Conservation (phyloP, 495 filamentous ascomycete genomes). For the Hypoxylon lienhwacheense region DNA sequence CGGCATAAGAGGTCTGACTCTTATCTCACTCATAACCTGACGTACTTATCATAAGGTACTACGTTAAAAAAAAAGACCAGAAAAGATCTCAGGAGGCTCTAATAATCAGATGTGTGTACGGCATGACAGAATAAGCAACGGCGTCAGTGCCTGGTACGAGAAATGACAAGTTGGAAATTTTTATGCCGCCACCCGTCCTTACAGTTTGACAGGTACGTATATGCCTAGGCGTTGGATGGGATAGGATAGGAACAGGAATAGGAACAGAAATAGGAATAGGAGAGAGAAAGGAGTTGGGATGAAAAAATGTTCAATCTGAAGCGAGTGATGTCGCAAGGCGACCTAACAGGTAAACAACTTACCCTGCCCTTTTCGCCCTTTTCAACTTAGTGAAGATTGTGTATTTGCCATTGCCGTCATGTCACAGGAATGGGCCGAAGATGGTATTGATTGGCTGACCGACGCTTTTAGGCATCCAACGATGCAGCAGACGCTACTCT, state of each 20-base stretch:
- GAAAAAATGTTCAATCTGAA: conserved; percentile 16
- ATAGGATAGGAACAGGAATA: neutral
- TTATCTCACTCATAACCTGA: too few species aligned
- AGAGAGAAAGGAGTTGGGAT: neutral
- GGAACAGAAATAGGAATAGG: neutral
- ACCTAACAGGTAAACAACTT: conserved; percentile 21
- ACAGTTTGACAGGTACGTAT: conserved; percentile 37
- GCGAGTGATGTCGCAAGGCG: conserved; percentile 30
- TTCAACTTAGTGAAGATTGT: conserved; percentile 24
- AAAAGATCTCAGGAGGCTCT: conserved; percentile 24
- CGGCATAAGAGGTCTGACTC: conserved; percentile 13
- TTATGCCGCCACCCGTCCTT: conserved; percentile 27
- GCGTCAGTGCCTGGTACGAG: conserved; percentile 10
- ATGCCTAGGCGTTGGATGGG: neutral
- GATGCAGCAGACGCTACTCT: conserved; percentile 22
- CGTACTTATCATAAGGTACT: too few species aligned
- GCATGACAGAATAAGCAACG: conserved; percentile 4
- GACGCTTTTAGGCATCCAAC: conserved; percentile 36
- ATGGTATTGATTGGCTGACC: conserved; percentile 28
- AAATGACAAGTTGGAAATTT: conserved; percentile 21
- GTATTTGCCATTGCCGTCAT: conserved; percentile 35
- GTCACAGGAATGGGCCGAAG: conserved; percentile 26
- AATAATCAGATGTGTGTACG: conserved; percentile 1
- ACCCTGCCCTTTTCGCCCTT: conserved; percentile 27
- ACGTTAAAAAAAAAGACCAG: neutral